These are phyloP conservation scores for Acacia crassicarpa DNA, from an alignment of 306 rosid genomes.

Conservation along the genomic window DNA sequence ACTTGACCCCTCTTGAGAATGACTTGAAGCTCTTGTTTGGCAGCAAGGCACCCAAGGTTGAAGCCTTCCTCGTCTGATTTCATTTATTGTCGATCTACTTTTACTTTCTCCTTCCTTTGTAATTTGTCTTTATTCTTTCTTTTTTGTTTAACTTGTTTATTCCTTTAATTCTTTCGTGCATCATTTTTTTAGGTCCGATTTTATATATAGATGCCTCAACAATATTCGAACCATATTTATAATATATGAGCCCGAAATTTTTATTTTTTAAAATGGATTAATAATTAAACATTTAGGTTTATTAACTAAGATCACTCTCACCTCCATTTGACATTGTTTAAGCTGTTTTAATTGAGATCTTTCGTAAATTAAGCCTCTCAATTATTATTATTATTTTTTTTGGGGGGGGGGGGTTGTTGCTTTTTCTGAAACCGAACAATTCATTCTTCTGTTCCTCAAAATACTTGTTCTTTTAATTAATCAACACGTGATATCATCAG, in stretches of 20 bases:
- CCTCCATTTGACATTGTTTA: neutral
- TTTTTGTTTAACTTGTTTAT: neutral
- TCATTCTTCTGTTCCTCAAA: neutral
- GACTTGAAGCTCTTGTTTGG: conserved; percentile 69
- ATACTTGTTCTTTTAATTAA: neutral
- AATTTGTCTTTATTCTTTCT: neutral
- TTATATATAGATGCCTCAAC: neutral
- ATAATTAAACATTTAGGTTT: neutral
- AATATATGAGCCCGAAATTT: neutral
- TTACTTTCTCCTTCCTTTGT: neutral
- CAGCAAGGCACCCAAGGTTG: conserved; percentile 53
- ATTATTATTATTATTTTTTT: no score
- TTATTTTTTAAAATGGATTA: neutral
- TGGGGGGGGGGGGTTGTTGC: no score
- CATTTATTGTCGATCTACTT: neutral
- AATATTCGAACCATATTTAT: neutral
- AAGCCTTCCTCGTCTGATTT: conserved; percentile 36
- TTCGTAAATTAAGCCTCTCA: neutral
- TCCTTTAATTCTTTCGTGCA: conserved; percentile 16
- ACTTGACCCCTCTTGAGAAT: conserved; percentile 78
- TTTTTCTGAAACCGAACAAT: no score
- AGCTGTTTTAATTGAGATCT: neutral
- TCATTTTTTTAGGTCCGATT: neutral
- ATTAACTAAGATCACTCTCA: neutral
- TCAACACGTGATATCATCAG: neutral